phyloP scores from a whole-genome alignment of 441 rosid genomes.

The Hura crepitans region DNA sequence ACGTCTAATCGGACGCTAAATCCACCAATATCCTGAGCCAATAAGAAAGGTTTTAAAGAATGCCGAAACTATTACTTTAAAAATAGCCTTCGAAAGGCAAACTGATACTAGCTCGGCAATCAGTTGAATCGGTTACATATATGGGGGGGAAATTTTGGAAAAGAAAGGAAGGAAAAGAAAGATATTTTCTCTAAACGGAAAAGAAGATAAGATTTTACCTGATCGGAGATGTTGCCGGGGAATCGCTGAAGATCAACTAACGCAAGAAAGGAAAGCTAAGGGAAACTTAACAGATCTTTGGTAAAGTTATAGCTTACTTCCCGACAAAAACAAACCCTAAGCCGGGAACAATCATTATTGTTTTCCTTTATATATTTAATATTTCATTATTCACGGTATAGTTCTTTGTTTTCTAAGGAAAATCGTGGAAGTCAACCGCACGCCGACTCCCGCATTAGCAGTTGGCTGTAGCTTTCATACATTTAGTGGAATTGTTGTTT shows the following conservation, averaged over 20 bases:
- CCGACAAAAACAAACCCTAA: conserved; percentile 24
- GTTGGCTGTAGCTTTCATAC: no score
- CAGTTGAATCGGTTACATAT: background rate
- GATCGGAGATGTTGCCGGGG: conserved; percentile 21
- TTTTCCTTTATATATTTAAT: background rate
- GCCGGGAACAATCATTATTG: background rate
- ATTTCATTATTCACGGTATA: no score
- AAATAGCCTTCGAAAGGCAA: background rate
- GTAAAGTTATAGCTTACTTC: conserved; percentile 18
- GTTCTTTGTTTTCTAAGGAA: no score
- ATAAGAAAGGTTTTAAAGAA: background rate
- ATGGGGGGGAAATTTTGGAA: background rate
- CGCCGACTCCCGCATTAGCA: no score
- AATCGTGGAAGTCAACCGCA: no score
- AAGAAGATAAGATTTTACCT: conserved; percentile 26
- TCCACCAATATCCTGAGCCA: background rate
- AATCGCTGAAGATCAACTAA: conserved; percentile 2
- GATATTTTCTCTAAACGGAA: no score
- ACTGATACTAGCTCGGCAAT: background rate
- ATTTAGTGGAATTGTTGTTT: no score
- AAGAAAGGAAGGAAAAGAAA: background rate
- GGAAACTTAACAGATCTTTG: conserved; percentile 10
- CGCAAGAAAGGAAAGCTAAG: conserved; percentile 5
- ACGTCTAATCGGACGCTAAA: background rate
- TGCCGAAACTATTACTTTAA: background rate